Conservation (phyloP, 495 filamentous ascomycete genomes). For the Baudoinia panamericana region DNA sequence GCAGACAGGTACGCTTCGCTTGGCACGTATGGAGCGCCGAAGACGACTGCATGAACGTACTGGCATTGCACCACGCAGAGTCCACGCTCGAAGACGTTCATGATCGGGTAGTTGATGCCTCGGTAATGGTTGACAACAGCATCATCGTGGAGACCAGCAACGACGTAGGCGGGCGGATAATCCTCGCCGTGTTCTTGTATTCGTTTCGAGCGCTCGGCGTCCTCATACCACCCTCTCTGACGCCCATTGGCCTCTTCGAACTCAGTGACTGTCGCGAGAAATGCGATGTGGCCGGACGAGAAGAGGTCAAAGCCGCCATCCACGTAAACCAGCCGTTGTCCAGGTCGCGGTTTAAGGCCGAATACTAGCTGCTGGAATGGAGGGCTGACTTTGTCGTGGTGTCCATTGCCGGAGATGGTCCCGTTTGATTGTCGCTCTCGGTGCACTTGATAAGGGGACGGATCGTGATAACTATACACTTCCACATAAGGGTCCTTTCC, state of each 20-base stretch:
- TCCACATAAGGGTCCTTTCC: slow-evolving; percentile 14
- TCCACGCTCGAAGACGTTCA: slow-evolving; percentile 95
- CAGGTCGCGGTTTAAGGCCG: slow-evolving; percentile 53
- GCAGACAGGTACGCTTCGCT: slow-evolving; percentile 58
- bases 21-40: slow-evolving; percentile 78
- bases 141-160: slow-evolving; percentile 89
- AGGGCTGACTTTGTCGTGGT: slow-evolving; percentile 35
- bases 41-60: slow-evolving; percentile 73
- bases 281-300: slow-evolving; percentile 91
- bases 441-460: not conserved
- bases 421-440: slow-evolving; percentile 17
- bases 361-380: slow-evolving; percentile 49
- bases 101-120: slow-evolving; percentile 95
- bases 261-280: slow-evolving; percentile 60
- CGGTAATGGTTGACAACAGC: slow-evolving; percentile 90
- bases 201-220: slow-evolving; percentile 46
- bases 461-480: slow-evolving; percentile 2
- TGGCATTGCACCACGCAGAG: slow-evolving; percentile 90
- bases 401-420: slow-evolving; percentile 19
- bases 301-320: slow-evolving; percentile 97
- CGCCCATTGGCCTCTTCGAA: slow-evolving; percentile 54
- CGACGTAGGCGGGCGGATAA: slow-evolving; percentile 68
- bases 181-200: slow-evolving; percentile 48
- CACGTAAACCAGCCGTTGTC: slow-evolving; percentile 82
- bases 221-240: slow-evolving; percentile 58